Conservation (phyloP, 805 yeast species). For the Ogataea polymorpha region DNA sequence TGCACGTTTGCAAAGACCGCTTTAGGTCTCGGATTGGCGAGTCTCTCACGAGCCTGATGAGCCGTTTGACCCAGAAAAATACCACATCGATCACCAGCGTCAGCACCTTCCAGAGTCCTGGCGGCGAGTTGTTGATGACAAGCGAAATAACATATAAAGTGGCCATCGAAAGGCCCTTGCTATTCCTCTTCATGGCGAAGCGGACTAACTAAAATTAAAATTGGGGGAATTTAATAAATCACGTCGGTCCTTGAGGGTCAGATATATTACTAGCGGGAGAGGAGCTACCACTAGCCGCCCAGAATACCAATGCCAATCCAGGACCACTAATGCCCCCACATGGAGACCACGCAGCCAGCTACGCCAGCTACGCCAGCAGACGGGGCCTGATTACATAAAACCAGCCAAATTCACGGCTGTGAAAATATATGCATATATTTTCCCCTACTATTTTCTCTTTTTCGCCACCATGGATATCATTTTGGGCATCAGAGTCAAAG, state of each 20-base stretch:
- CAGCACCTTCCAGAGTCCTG: conserved; percentile 25
- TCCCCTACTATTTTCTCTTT: conserved; percentile 5
- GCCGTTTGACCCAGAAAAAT: conserved; percentile 43
- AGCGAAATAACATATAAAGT: conserved; percentile 14
- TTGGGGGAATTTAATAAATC: not conserved
- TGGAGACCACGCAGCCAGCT: too few species aligned
- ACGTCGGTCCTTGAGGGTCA: too few species aligned
- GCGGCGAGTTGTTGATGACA: conserved; percentile 24
- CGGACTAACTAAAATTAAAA: not conserved
- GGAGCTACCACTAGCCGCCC: too few species aligned
- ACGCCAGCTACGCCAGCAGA: too few species aligned
- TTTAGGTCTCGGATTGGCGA: conserved; percentile 22
- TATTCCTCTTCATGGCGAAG: conserved; percentile 6
- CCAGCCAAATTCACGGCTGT: not conserved
- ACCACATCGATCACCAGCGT: conserved; percentile 42
- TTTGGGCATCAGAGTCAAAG: conserved; percentile 79
- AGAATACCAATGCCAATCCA: too few species aligned
- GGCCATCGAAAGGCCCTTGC: conserved; percentile 19
- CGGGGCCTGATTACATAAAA: not conserved
- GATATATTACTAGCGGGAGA: too few species aligned
- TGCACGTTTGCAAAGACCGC: conserved; percentile 39
- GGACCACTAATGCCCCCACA: too few species aligned
- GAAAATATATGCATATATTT: not conserved
- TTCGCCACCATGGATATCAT: conserved; percentile 72
- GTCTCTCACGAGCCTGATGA: conserved; percentile 14